A percentile compares a stretch with the other conserved stretches of the same genome.
phyloP scores from a whole-genome alignment of 345 rosid species.

The Streptanthus diversifolius region DNA sequence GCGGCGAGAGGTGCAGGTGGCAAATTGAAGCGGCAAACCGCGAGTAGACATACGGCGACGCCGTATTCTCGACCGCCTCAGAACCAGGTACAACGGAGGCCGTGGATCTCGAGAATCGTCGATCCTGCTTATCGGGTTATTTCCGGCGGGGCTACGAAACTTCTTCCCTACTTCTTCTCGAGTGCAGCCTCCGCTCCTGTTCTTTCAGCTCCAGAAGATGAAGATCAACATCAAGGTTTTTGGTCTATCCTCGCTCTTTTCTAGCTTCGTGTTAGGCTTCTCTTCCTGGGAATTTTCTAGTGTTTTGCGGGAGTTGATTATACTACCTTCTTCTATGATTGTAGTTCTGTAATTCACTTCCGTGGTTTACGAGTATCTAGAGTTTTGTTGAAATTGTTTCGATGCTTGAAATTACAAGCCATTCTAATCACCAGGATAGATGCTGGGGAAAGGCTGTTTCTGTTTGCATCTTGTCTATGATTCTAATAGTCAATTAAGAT shows the following conservation, averaged over 20 bases:
- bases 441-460: background rate
- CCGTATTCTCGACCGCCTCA: constrained; percentile 63
- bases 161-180: constrained; percentile 67
- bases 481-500: constrained; percentile 1
- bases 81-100: constrained; percentile 40
- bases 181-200: constrained; percentile 34
- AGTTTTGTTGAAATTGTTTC: constrained; percentile 23
- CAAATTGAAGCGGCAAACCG: constrained; percentile 46
- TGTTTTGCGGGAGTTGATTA: background rate
- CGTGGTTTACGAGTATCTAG: constrained; percentile 14
- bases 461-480: constrained; percentile 12
- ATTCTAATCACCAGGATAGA: background rate
- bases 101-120: constrained; percentile 73
- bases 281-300: background rate
- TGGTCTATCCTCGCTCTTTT: background rate
- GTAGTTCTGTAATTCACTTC: background rate
- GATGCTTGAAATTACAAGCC: background rate
- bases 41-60: constrained; percentile 42
- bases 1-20: constrained; percentile 59
- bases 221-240: constrained; percentile 43
- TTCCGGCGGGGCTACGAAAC: constrained; percentile 56
- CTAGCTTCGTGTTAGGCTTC: background rate
- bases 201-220: constrained; percentile 35
- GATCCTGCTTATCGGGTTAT: constrained; percentile 78
- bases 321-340: background rate